These are phyloP conservation scores for Brettanomyces sp. DNA, from an alignment of 805 yeast species.

Conservation along the genomic window DNA sequence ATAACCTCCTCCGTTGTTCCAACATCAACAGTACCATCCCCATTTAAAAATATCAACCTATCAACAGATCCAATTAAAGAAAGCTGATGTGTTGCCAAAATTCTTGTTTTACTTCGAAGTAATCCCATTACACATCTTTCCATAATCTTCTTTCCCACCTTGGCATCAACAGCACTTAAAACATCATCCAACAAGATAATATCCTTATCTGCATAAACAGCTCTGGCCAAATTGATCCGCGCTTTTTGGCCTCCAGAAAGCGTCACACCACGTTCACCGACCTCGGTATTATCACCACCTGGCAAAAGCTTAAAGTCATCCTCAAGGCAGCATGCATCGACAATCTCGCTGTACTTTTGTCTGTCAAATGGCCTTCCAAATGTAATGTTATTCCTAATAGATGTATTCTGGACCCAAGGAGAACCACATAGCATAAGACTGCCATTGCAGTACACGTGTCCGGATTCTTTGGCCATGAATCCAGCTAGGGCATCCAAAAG, in stretches of 20 bases:
- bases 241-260: conserved; percentile 90
- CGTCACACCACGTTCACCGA: conserved; percentile 81
- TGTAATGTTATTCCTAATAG: conserved; percentile 62
- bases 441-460: conserved; percentile 46
- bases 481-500: conserved; percentile 65
- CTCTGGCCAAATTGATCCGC: conserved; percentile 59
- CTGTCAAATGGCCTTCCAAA: conserved; percentile 54
- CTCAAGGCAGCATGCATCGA: conserved; percentile 57
- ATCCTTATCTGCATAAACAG: conserved; percentile 55
- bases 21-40: conserved; percentile 49
- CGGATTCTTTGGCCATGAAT: conserved; percentile 48
- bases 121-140: conserved; percentile 54
- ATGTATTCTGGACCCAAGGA: conserved; percentile 81
- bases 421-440: conserved; percentile 43
- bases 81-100: conserved; percentile 80
- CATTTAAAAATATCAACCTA: conserved; percentile 56
- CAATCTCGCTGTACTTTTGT: conserved; percentile 40
- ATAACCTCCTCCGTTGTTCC: conserved; percentile 54
- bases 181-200: conserved; percentile 56
- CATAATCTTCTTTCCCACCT: conserved; percentile 50
- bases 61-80: conserved; percentile 64
- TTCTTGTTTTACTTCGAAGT: conserved; percentile 49
- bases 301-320: conserved; percentile 59
- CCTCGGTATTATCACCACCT: conserved; percentile 70
- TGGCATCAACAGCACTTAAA: conserved; percentile 64